phyloP scores from a whole-genome alignment of 495 filamentous ascomycete genomes.

The Hamigera avellanea region DNA sequence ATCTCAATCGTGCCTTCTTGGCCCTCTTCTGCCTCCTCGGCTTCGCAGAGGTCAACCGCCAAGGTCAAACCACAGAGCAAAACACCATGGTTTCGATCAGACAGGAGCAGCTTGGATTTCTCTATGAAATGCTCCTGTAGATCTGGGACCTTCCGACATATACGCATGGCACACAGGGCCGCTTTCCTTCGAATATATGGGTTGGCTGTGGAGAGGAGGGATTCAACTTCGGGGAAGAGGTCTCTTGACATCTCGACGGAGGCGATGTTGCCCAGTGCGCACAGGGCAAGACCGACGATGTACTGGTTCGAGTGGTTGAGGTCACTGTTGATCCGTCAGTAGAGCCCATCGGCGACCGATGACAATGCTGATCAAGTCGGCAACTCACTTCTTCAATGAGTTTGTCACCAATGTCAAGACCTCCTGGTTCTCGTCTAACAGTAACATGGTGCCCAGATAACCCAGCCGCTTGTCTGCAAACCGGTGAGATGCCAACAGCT shows the following conservation, averaged over 20 bases:
- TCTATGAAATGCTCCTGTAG: conserved; percentile 95
- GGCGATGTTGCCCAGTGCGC: conserved; percentile 92
- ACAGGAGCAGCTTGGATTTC: conserved; percentile 78
- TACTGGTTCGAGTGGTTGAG: conserved; percentile 97
- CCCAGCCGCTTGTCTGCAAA: conserved; percentile 97
- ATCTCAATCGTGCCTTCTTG: conserved; percentile 79
- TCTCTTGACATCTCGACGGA: conserved; percentile 98
- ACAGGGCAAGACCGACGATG: conserved; percentile 90
- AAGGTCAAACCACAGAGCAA: conserved; percentile 85
- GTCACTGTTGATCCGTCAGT: too few relatives aligned
- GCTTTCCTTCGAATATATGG: conserved; percentile 96
- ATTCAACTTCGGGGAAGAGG: conserved; percentile 89
- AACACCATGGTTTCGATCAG: conserved; percentile 90
- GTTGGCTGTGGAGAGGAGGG: conserved; percentile 78
- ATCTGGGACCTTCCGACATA: conserved; percentile 95
- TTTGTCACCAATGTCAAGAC: conserved; percentile 95
- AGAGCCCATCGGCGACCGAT: too few relatives aligned
- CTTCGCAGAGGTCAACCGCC: conserved; percentile 85
- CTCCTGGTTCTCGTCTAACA: conserved; percentile 97
- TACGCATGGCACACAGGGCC: conserved; percentile 98
- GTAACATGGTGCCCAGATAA: conserved; percentile 89
- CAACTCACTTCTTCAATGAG: conserved; percentile 79
- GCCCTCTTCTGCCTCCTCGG: conserved; percentile 78
- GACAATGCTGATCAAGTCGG: not conserved
- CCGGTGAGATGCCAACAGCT: conserved; percentile 87